Conservation (phyloP, 176 grass and related monocot species). For the Zoysia pacifica region DNA sequence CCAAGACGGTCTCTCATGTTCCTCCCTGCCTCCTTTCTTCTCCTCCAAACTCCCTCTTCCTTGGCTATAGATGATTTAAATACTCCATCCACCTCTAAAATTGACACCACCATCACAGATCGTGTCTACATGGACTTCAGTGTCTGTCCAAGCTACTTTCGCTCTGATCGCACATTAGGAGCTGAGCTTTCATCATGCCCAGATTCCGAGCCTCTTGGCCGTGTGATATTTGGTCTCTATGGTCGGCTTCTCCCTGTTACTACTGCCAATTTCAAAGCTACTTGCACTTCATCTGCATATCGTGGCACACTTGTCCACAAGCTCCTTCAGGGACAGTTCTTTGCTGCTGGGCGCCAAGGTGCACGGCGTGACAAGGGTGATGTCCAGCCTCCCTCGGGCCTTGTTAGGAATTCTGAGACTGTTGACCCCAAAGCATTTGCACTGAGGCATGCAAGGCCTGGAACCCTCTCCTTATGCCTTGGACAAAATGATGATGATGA, state of each 20-base stretch:
- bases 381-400: conserved; percentile 64
- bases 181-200: conserved; percentile 77
- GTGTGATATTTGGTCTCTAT: conserved; percentile 92
- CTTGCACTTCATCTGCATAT: conserved; percentile 72
- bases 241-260: conserved; percentile 74
- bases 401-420: conserved; percentile 70
- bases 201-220: conserved; percentile 80
- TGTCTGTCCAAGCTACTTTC: conserved; percentile 80
- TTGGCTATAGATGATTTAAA: conserved; percentile 44
- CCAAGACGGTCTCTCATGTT: conserved; percentile 32
- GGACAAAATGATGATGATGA: conserved; percentile 86
- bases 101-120: conserved; percentile 66
- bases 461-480: conserved; percentile 86
- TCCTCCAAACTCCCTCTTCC: conserved; percentile 39
- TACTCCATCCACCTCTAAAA: conserved; percentile 30
- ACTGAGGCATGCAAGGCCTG: conserved; percentile 70
- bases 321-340: conserved; percentile 81
- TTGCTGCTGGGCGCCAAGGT: conserved; percentile 80
- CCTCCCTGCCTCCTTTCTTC: conserved; percentile 46
- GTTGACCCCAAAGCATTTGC: conserved; percentile 76
- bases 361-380: conserved; percentile 68
- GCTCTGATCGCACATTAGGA: conserved; percentile 70
- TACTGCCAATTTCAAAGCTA: conserved; percentile 71
- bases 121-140: conserved; percentile 93
- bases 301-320: conserved; percentile 87